These are phyloP conservation scores for Dovyalis caffra DNA, from an alignment of 345 rosid genomes.

Conservation along the genomic window DNA sequence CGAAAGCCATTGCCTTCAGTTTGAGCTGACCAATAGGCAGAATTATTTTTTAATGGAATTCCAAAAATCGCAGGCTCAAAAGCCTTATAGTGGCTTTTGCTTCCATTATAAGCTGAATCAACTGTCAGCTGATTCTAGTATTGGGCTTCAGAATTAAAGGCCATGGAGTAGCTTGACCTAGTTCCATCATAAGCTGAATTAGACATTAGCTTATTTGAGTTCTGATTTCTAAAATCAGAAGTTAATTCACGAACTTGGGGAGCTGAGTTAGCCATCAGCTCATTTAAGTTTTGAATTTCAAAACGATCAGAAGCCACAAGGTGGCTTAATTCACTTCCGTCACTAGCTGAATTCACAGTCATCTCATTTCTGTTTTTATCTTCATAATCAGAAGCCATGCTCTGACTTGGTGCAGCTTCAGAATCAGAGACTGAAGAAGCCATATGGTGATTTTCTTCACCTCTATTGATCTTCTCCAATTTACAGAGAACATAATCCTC, in stretches of 20 bases:
- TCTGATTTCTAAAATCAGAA: background rate
- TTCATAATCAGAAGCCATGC: background rate
- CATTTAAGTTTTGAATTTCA: background rate
- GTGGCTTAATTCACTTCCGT: background rate
- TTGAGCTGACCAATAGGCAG: too few species aligned
- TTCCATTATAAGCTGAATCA: too few species aligned
- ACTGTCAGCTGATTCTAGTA: too few species aligned
- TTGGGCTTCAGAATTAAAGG: too few species aligned
- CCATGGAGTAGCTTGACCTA: too few species aligned
- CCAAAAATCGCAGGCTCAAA: too few species aligned
- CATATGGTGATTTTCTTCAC: background rate
- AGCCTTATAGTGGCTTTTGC: too few species aligned
- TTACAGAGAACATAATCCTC: slow-evolving; percentile 26
- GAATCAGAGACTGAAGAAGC: background rate
- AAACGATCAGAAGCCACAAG: background rate
- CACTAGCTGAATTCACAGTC: background rate
- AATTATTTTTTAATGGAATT: too few species aligned
- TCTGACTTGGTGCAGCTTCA: background rate
- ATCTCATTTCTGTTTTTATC: background rate
- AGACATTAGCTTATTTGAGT: background rate
- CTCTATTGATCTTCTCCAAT: slow-evolving; percentile 14
- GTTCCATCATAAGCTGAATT: too few species aligned
- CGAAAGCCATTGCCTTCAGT: too few species aligned
- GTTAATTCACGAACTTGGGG: background rate
- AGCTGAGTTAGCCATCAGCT: background rate